Base-by-base conservation (phyloP, 2,329 filamentous ascomycete genomes). In the Ceratocystis variospora region DNA sequence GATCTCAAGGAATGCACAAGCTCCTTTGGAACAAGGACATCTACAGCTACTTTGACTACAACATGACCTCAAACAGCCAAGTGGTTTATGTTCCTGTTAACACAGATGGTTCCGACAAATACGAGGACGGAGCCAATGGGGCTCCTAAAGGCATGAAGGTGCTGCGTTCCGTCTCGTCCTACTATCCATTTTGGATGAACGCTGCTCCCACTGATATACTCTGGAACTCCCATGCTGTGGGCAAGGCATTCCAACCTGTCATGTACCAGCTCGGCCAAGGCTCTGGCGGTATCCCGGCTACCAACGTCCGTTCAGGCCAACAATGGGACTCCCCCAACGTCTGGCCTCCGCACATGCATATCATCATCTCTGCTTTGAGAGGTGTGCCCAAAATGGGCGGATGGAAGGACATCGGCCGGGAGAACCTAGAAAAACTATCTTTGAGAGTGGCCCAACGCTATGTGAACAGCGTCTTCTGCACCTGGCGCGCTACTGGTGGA, bases 311-410 rank as follows among this genome's bases (percentile, higher is more conserved):
- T 59, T 83, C 84, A 0, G 81, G 81, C 15, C 81, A 88, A 76
- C 85, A 88, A 72, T 88, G 86, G 86, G 86, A 88, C 66, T 80
- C 87, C 72, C 85, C 85, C 0, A 87, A 84, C 70, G 85, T 87
- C 31, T 88, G 86, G 86, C 85, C 86, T 10, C 84, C 85, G 2
- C 78, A 87, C 62, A 82, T 84, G 76, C 83, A 88, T 73, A 78
- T 85, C 55, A 76, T 87, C 31, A 87, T 87, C 76, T 72, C 82
- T 48, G 83, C 83, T 5, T 77, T 88, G 5, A 82, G 82, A 72
- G 84, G 82, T 0, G 82, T 84, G 0, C 61, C 33, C 8, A 50
- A 15, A 15, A 55, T 53, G 31, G 48, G 28, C 33, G 48, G 50
- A 37, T 37, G 7, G 7, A 79, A 79, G 28, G 82, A 85, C 67